phyloP scores from a whole-genome alignment of 2,329 filamentous ascomycete genomes.

The Ophiostoma tasmaniense region DNA sequence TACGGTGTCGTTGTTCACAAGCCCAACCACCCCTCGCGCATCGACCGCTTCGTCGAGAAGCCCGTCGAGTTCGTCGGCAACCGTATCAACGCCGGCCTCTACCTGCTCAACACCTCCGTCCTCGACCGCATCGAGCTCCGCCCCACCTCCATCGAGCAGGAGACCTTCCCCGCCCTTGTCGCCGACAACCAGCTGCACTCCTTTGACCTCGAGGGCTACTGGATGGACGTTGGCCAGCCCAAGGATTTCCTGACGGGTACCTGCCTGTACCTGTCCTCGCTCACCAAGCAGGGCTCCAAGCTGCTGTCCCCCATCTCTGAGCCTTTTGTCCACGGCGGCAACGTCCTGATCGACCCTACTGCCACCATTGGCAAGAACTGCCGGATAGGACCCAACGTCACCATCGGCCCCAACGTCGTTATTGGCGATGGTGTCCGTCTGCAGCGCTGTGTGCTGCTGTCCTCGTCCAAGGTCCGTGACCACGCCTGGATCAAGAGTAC shows the following conservation, averaged over 20 bases:
- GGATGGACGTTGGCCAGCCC: conserved; percentile 98
- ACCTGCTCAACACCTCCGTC: conserved; percentile 91
- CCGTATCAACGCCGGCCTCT: conserved; percentile 97
- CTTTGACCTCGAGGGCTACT: conserved; percentile 94
- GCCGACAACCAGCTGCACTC: conserved; percentile 86
- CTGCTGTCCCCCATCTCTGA: conserved; percentile 65
- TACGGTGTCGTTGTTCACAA: conserved; percentile 98
- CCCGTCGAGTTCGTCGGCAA: conserved; percentile 97
- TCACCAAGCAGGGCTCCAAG: conserved; percentile 84
- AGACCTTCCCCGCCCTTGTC: conserved; percentile 93
- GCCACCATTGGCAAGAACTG: conserved; percentile 98
- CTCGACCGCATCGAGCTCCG: conserved; percentile 89
- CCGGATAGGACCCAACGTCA: conserved; percentile 94
- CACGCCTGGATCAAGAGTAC: conserved; percentile 98
- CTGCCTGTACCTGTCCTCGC: conserved; percentile 88
- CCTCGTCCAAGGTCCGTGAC: conserved; percentile 91
- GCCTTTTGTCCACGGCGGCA: conserved; percentile 82
- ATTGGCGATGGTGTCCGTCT: conserved; percentile 90
- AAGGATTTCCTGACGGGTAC: conserved; percentile 97
- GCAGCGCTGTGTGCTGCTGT: conserved; percentile 83
- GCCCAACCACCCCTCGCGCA: conserved; percentile 78
- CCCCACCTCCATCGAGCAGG: conserved; percentile 95
- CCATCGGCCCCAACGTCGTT: conserved; percentile 85
- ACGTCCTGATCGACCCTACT: conserved; percentile 87
- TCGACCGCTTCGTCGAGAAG: conserved; percentile 99